Evolutionary conservation across 179 eudicot genomes (phyloP).

Genomic region (Corrigiola litoralis): DNA sequence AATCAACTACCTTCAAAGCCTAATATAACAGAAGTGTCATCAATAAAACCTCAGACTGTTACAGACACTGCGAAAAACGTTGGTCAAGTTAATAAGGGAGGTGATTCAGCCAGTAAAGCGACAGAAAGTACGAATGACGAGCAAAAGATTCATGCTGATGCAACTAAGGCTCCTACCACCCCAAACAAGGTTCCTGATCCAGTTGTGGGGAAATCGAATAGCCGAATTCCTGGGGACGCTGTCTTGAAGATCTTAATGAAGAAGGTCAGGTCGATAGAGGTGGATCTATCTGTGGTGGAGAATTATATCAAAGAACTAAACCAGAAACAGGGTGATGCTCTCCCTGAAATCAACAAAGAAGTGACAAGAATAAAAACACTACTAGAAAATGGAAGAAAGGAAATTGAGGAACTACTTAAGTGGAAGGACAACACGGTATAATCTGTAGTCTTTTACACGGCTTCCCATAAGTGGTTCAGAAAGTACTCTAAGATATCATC

Average conservation of each 20-base stretch:
- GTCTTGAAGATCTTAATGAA: constrained; percentile 85
- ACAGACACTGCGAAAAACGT: constrained; percentile 26
- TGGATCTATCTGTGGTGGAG: constrained; percentile 68
- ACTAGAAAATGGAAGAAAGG: constrained; percentile 50
- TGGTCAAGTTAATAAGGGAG: constrained; percentile 27
- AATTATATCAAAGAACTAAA: constrained; percentile 65
- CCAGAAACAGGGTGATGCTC: constrained; percentile 50
- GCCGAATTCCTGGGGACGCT: constrained; percentile 74
- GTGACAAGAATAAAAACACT: constrained; percentile 34
- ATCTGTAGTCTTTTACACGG: neutral
- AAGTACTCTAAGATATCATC: neutral
- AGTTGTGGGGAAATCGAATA: constrained; percentile 55
- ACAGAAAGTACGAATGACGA: constrained; percentile 28
- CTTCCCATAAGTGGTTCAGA: neutral
- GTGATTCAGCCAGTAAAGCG: constrained; percentile 27
- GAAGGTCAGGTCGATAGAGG: constrained; percentile 78
- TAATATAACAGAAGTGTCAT: constrained; percentile 36
- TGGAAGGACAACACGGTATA: constrained; percentile 68
- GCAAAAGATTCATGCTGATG: constrained; percentile 24
- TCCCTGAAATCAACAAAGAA: constrained; percentile 64
- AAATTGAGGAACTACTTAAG: constrained; percentile 46
- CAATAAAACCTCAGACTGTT: constrained; percentile 28
- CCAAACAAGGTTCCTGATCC: constrained; percentile 47
- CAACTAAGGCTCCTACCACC: constrained; percentile 31
- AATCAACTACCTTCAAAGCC: constrained; percentile 29